Percentiles rank a stretch among this genome's conserved stretches.
phyloP scores from a whole-genome alignment of 306 rosid genomes.

The Crataegus laevigata region DNA sequence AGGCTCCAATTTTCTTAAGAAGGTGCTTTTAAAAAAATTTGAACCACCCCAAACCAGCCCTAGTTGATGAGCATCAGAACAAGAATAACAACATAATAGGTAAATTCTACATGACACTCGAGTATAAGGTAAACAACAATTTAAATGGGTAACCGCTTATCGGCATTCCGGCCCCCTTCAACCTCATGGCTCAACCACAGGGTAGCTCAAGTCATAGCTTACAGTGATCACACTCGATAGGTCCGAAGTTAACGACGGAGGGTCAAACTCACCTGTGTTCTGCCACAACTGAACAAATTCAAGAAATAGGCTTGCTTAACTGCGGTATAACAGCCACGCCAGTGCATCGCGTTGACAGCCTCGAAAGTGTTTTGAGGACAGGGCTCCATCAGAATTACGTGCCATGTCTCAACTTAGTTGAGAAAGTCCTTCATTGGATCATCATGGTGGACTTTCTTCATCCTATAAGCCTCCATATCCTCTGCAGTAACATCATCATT shows the following conservation, averaged over 20 bases:
- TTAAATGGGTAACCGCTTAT: background rate
- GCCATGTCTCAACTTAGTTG: background rate
- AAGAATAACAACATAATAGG: background rate
- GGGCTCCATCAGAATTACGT: background rate
- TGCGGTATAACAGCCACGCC: background rate
- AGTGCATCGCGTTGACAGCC: background rate
- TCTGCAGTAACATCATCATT: constrained; percentile 54
- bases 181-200: background rate
- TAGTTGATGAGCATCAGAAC: background rate
- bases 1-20: too few relatives aligned
- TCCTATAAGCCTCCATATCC: constrained; percentile 59
- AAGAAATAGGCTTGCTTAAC: background rate
- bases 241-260: background rate
- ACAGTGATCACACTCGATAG: background rate
- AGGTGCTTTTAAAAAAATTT: too few relatives aligned
- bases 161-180: background rate
- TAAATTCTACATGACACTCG: background rate
- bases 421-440: constrained; percentile 66
- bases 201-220: background rate
- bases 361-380: background rate
- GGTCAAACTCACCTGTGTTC: background rate
- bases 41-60: too few relatives aligned
- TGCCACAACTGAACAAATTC: background rate
- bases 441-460: constrained; percentile 52
- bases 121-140: background rate